Evolutionary conservation across 23 red algal species (phyloP), one percentile per base, ranked within the genome.

Genomic region (Gracilaria gracilis): DNA sequence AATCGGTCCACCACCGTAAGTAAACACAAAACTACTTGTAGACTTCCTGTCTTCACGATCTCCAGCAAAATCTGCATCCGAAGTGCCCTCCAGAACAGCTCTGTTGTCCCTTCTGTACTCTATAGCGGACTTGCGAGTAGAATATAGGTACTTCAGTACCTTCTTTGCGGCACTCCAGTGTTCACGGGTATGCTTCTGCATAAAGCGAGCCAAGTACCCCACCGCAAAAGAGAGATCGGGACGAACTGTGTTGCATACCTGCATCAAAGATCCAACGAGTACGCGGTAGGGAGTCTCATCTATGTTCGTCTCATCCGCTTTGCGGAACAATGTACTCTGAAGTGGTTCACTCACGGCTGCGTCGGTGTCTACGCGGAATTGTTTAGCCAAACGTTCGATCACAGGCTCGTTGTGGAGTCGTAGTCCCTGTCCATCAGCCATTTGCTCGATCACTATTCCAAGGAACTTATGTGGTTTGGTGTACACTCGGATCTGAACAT

Each of bases 41-140:
- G 85, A 89, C 51, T 78, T 75, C 5, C 67, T 48, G 12, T 75
- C 72, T 21, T 89, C 65, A 3, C 49, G 54, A 32, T 89, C 67
- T 0, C 35, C 85, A 2, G 69, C 61, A 44, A 48, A 89, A 25
- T 79, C 67, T 0, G 71, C 35, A 62, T 89, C 85, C 0, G 85
- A 57, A 24, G 29, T 57, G 1, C 70, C 85, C 9, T 28, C 20
- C 0, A 89, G 42, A 4, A 3, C 19, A 19, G 15, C 16, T 9
- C 9, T 24, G 1, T 28, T 20, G 0, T 1, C 61, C 7, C 16
- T 12, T 4, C 54, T 2, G 23, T 58, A 58, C 23, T 3, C 23
- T 12, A 12, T 20, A 2, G 23, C 16, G 6, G 15, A 3, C 16
- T 58, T 58, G 8, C 8, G 16, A 4, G 54, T 58, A 4, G 8